Evolutionary conservation across 208 protist genomes (phyloP).

Genomic region (Acanthamoeba sp.): DNA sequence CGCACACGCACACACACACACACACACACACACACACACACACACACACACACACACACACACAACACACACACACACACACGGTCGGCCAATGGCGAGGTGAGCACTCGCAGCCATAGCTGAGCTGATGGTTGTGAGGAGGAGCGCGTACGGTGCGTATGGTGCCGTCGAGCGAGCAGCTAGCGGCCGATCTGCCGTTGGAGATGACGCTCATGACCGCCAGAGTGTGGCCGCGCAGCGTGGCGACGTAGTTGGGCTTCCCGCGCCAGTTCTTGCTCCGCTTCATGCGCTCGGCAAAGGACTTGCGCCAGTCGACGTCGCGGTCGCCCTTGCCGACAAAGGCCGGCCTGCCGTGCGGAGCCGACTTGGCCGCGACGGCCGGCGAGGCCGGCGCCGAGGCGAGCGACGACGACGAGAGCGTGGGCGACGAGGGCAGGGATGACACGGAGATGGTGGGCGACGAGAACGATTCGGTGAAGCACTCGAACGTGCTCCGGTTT

Average conservation of each 20-base stretch:
- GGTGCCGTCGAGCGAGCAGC: conserved; percentile 26
- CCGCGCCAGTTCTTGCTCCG: background rate
- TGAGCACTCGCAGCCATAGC: too few relatives aligned
- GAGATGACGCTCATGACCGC: conserved; percentile 24
- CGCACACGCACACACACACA: background rate
- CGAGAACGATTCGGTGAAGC: background rate
- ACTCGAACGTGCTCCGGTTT: conserved; percentile 1
- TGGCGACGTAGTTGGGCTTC: background rate
- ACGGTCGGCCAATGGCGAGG: background rate
- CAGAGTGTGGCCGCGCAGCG: conserved; percentile 35
- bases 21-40: background rate
- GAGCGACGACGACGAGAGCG: background rate
- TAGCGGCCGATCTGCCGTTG: background rate
- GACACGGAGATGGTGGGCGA: background rate
- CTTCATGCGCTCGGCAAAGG: conserved; percentile 10
- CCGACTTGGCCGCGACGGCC: background rate
- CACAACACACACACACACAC: background rate
- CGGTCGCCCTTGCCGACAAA: background rate
- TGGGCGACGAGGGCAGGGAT: conserved; percentile 8
- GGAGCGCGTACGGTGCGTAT: conserved; percentile 21
- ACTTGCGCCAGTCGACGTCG: conserved; percentile 26
- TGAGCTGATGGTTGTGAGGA: background rate
- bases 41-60: background rate
- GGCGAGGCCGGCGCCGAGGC: background rate
- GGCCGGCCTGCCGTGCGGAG: too few relatives aligned